Evolutionary conservation across 768 basidiomycete genomes (phyloP), one percentile per base, ranked within the genome.

Genomic region (Ramaria sp.): DNA sequence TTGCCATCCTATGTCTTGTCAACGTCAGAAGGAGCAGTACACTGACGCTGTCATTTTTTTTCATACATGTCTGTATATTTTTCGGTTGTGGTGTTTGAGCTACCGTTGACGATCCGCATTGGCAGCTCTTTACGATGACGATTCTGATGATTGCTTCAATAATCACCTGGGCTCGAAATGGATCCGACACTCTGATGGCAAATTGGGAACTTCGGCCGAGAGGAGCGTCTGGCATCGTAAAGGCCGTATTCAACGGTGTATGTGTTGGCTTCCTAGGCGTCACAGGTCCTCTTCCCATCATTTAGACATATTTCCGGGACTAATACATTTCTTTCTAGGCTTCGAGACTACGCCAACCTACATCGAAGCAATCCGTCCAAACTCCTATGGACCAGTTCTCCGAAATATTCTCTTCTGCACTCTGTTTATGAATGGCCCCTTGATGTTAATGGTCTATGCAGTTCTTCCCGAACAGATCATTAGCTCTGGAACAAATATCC

Each of bases 261-360:
- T 87, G 84, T 59, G 69, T 89, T 3, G 78, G 82, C 0, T 81
- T 87, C 71, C 69, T 89, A 1, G 84, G 83, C 0, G 70, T 86
- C 34, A 86, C 86, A 1, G 85, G 82, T 44, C 34, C 22, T 13
- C 45, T 39, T 25, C n/a, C 27, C 16, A 41, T 56, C 42, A 37
- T 34, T 24, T 42, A 37, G 34, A 1, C 9, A 2, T 12, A 27
- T 25, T 6, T 30, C 16, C 24, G 8, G 28, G 45, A 25, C 24
- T 47, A 22, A 22, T 47, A 41, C 20, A 32, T 10, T 38, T 52
- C 34, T 6, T 52, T 49, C 73, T 36, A 73, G 83, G 82, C 54
- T 62, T 62, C 55, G 61, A 63, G 56, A 56, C 57, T 48, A 74
- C 77, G 0, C 83, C 85, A 3, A 76, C 83, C 3, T 86, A 87